Percentiles rank a stretch among this genome's conserved stretches.
Conservation (phyloP, 257 asterid species). For the Paulownia fortunei region DNA sequence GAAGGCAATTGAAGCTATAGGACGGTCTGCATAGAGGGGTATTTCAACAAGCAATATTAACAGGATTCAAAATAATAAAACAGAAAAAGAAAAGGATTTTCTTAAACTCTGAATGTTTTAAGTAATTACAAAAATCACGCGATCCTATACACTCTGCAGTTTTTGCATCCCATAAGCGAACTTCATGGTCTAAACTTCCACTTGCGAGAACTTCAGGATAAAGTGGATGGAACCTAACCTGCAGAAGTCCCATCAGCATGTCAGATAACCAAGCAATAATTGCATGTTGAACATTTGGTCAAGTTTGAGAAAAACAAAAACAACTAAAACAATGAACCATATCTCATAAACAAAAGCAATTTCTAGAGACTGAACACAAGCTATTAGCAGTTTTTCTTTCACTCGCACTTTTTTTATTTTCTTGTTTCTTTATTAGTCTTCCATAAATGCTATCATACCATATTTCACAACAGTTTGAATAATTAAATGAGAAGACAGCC, state of each 20-base stretch:
- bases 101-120: conserved; percentile 24
- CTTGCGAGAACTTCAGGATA: conserved; percentile 87
- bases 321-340: conserved; percentile 12
- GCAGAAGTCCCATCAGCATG: conserved; percentile 43
- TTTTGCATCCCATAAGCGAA: conserved; percentile 90
- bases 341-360: neutral
- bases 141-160: conserved; percentile 92
- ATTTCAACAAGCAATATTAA: conserved; percentile 24
- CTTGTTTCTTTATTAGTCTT: neutral
- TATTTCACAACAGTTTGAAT: neutral
- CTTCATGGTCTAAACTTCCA: conserved; percentile 99
- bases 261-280: conserved; percentile 35
- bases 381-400: neutral
- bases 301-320: conserved; percentile 27
- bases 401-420: neutral
- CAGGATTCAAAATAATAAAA: conserved; percentile 14
- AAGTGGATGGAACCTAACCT: conserved; percentile 98
- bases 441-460: neutral
- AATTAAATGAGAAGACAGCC: conserved; percentile 39
- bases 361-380: conserved; percentile 4
- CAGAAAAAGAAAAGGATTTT: no score
- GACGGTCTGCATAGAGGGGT: conserved; percentile 70
- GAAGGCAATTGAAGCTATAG: conserved; percentile 97
- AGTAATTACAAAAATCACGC: conserved; percentile 82
- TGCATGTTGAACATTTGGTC: conserved; percentile 8